phyloP scores from a whole-genome alignment of 148 eudicot genomes.

The Rhododendron griersonianum region DNA sequence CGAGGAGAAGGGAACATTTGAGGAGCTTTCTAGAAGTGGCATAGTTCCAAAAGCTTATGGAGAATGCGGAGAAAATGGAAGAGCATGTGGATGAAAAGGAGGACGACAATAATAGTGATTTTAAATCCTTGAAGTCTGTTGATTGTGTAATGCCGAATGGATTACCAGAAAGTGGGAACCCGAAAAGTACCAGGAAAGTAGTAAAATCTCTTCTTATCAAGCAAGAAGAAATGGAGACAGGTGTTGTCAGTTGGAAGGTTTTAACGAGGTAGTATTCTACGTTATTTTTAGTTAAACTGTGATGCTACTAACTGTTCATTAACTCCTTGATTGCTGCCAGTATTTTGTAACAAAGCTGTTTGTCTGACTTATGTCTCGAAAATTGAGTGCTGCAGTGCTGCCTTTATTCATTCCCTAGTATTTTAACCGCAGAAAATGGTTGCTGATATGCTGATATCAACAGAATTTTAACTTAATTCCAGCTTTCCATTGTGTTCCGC shows the following conservation, averaged over 20 bases:
- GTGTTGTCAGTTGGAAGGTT: slow-evolving; percentile 54
- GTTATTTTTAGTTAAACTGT: neutral
- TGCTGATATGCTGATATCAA: neutral
- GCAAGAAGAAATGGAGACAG: slow-evolving; percentile 60
- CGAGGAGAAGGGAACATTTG: slow-evolving; percentile 62
- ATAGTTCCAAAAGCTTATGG: slow-evolving; percentile 47
- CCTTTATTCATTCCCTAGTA: neutral
- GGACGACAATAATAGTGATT: slow-evolving; percentile 1
- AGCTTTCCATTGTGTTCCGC: neutral
- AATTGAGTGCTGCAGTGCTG: neutral
- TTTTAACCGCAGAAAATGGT: neutral
- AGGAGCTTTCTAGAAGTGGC: slow-evolving; percentile 51
- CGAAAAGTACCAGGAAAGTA: slow-evolving; percentile 23
- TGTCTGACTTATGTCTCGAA: neutral
- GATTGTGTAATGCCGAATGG: slow-evolving; percentile 12
- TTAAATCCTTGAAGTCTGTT: slow-evolving; percentile 16
- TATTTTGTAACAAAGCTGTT: neutral
- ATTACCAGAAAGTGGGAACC: slow-evolving; percentile 18
- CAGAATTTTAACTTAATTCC: neutral
- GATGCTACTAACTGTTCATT: no score
- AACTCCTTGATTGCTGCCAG: neutral
- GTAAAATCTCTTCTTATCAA: slow-evolving; percentile 50
- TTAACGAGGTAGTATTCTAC: slow-evolving; percentile 34
- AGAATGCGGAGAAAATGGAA: slow-evolving; percentile 56
- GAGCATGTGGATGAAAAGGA: slow-evolving; percentile 35